Base-by-base conservation (phyloP, 2,329 filamentous ascomycete genomes). In the Verruconis gallopava region DNA sequence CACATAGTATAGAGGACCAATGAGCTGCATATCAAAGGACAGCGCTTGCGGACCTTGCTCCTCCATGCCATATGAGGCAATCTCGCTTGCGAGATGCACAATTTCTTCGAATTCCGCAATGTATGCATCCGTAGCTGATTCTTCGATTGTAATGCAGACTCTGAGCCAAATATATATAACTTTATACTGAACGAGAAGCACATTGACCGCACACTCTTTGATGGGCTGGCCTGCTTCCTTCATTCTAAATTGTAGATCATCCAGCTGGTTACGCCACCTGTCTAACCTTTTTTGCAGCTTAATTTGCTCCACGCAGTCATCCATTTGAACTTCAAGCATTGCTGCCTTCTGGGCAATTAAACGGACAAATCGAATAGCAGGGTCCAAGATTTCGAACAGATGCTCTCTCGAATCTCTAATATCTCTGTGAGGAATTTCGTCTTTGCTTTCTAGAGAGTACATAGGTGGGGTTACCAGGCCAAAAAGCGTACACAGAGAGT, bases 11-110 rank as follows among this genome's bases (percentile, higher is more conserved):
- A 40, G 13, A 5, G 38, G 38, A 5, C n/a, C 11, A 18, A 40
- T 34, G 11, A 35, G 5, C 12, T 21, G 9, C 20, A 40, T 37
- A 12, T 40, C 38, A 21, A 40, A 40, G 5, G 38, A 40, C n/a
- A 40, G 12, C 38, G 37, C 5, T 22, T 40, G n/a, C 5, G 13
- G 20, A 20, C 9, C 11, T 15, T 6, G 6, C 9, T n/a, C n/a
- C n/a, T 30, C 25, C 25, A 9, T 30, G 25, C n/a, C 6, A 30
- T 9, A 30, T 9, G 6, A 9, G 25, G n/a, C 25, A n/a, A 30
- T n/a, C 6, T 30, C 9, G 6, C 19, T 17, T 5, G 38, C 38
- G 21, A 37, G 17, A 5, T 21, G 5, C 5, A 40, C 17, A 14
- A 40, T 37, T 6, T 37, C 22, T 6, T 5, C 12, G 38, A 40